Evolutionary conservation across 139 green algal species (phyloP), one percentile per base, ranked within the genome.

Genomic region (Monoraphidium neglectum): DNA sequence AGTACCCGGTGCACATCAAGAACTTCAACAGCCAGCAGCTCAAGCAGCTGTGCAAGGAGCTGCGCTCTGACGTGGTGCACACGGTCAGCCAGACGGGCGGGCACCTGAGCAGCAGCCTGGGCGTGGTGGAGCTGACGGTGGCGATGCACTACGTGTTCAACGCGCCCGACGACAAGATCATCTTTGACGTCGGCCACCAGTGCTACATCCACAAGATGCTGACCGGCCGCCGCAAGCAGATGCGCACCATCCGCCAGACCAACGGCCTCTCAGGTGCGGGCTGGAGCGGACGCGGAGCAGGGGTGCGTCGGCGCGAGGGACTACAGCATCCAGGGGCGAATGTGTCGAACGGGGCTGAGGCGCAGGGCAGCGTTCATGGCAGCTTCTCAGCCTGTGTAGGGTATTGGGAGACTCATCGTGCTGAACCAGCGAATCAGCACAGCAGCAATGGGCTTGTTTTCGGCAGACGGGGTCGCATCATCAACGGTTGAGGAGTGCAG

Each of bases 141-240:
- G 97, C 97, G 2, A 77, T 99, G 80, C 95, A 99, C 83, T 93
- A 99, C 78, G 96, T 99, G 30, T 99, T 99, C 79, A 97, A 98
- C 83, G 87, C 86, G 6, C 97, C 97, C 1, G 89, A 96, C 47
- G 95, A 98, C 87, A 98, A 97, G 73, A 90, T 99, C 62, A 94
- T 99, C 46, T 99, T 86, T 81, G 96, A 99, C 68, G 96, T 99
- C 26, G 86, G 87, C 30, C 90, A 95, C 77, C 95, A 98, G 87
- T 93, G 94, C 0, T 99, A 99, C 77, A 92, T 91, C 13, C 96
- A 99, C 85, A 99, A 99, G 81, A 99, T 99, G 60, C 82, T 99
- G 63, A 99, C 96, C 1, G 96, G 96, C 3, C 81, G 96, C 18
- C 86, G 96, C 18, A 75, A 62, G 37, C 70, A 81, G n/a, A 99